Conservation (phyloP, 345 rosid genomes). For the Arabidopsis thaliana region TAIR10.1 NC_003075.7:17460501-17461000, state of each 20-base stretch:
- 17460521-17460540: constrained; percentile 12
- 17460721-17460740: constrained; percentile 24
- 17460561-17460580: not conserved
- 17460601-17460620: not conserved
- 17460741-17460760: constrained; percentile 19
- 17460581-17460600: not conserved
- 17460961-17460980: not conserved
- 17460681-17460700: not conserved
- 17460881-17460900: constrained; percentile 21
- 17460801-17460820: not conserved
- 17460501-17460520: constrained; percentile 3
- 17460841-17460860: constrained; percentile 19
- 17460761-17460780: constrained; percentile 5
- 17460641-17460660: not conserved
- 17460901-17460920: not conserved
- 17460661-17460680: constrained; percentile 8
- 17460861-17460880: constrained; percentile 39
- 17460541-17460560: not conserved
- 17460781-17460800: constrained; percentile 16
- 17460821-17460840: constrained; percentile 8
- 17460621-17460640: not conserved
- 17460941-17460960: not conserved
- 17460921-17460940: no score
- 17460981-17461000: constrained; percentile 23
- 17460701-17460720: not conserved